These are phyloP conservation scores for Yarrowia deformans DNA, from an alignment of 805 yeast genomes.

Conservation along the genomic window DNA sequence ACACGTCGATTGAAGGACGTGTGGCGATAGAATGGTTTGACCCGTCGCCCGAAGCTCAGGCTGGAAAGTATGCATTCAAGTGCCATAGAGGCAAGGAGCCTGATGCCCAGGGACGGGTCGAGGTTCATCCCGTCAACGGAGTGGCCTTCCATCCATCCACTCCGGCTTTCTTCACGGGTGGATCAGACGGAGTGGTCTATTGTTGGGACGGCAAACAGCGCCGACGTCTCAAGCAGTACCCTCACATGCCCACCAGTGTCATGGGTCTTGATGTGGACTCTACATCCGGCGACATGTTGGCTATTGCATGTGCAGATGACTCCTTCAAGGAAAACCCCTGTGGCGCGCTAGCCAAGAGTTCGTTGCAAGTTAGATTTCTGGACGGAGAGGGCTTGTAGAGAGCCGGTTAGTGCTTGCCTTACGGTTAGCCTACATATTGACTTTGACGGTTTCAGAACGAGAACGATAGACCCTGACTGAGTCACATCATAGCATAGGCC, in stretches of 20 bases:
- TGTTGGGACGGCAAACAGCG: slow-evolving; percentile 59
- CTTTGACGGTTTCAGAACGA: background rate
- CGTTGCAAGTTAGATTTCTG: slow-evolving; percentile 21
- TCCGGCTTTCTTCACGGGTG: slow-evolving; percentile 59
- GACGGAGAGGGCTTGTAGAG: background rate
- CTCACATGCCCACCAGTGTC: slow-evolving; percentile 52
- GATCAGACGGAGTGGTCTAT: slow-evolving; percentile 60
- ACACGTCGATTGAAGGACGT: slow-evolving; percentile 81
- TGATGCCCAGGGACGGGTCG: slow-evolving; percentile 57
- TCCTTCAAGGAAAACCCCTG: slow-evolving; percentile 52
- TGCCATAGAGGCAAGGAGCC: slow-evolving; percentile 63
- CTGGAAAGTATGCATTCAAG: slow-evolving; percentile 74
- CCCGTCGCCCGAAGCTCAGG: slow-evolving; percentile 54
- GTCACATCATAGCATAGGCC: no score
- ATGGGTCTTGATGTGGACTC: slow-evolving; percentile 53
- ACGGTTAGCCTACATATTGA: background rate
- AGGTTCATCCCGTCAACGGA: slow-evolving; percentile 59
- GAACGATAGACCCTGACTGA: no score
- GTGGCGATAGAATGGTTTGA: slow-evolving; percentile 76
- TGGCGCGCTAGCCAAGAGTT: slow-evolving; percentile 1
- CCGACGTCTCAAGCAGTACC: slow-evolving; percentile 56
- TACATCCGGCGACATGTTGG: slow-evolving; percentile 50
- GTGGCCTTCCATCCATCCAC: slow-evolving; percentile 54
- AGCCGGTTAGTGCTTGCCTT: background rate
- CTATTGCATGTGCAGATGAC: slow-evolving; percentile 61